Evolutionary conservation across 495 filamentous ascomycete species (phyloP), one percentile per base, ranked within the genome.

Genomic region (Aspergillus sparsus): DNA sequence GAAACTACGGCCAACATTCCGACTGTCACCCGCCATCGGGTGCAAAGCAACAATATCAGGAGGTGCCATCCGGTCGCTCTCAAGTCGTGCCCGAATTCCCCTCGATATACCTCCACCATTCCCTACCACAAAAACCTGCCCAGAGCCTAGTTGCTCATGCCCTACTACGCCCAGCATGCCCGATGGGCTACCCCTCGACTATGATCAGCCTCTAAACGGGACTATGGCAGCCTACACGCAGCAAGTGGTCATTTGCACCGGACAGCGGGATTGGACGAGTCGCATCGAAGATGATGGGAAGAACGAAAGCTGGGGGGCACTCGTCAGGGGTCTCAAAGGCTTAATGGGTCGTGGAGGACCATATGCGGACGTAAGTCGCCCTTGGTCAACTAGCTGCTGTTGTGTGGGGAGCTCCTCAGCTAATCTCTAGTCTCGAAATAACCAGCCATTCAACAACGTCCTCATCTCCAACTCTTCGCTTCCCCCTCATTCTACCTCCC

Each of bases 241-340:
- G 62, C 93, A 98, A 55, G 80, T 97, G 5, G 69, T 98, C 3
- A 78, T 97, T 13, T 89, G 85, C 58, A 96, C 93, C 0, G 91
- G 90, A 7, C 82, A 85, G 57, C 66, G 77, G 18, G 90, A 97
- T 71, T 98, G 94, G 94, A 80, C 81, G 15, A 84, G 80, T 68
- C 77, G 78, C 44, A 87, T 92, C 69, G 77, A 88, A 71, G 70
- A 96, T 81, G 84, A 89, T 35, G 82, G 75, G 31, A 46, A 71
- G 15, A 61, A 64, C 7, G 35, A 68, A 41, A 63, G 63, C 33
- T 76, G 73, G 72, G 76, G 74, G n/a, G 85, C 85, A 60, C 74
- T 97, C 8, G 89, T 87, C 1, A 83, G 87, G 50, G 83, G 85
- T 42, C 67, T 97, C 61, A 93, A 89, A 71, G 73, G 75, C 33